Evolutionary conservation across 2,329 filamentous ascomycete genomes (phyloP).

Genomic region (Microcera coccophila): DNA sequence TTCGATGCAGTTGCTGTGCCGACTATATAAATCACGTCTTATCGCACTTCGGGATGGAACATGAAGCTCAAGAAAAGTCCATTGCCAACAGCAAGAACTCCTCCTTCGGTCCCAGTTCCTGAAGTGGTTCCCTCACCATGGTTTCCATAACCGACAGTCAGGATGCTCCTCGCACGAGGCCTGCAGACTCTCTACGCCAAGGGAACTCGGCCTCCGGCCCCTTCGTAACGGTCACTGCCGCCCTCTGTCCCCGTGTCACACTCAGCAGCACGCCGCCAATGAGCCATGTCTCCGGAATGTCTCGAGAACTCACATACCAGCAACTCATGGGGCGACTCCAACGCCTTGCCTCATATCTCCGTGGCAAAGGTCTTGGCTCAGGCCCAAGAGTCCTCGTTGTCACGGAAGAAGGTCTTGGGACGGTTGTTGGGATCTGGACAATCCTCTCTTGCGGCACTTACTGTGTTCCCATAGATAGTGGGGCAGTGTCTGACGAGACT

Average conservation of each 20-base stretch:
- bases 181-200: constrained; percentile 11
- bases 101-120: constrained; percentile 1
- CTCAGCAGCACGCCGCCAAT: constrained; percentile 38
- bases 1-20: too few species aligned
- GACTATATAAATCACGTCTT: too few species aligned
- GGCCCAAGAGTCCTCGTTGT: constrained; percentile 51
- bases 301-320: constrained; percentile 40
- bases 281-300: constrained; percentile 31
- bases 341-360: constrained; percentile 39
- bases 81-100: constrained; percentile 5
- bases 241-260: constrained; percentile 38
- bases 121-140: constrained; percentile 7
- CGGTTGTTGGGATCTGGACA: constrained; percentile 55
- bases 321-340: constrained; percentile 43
- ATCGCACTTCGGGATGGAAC: constrained; percentile 3
- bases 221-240: constrained; percentile 38
- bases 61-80: constrained; percentile 4
- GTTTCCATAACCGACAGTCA: neutral
- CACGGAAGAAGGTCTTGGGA: constrained; percentile 52
- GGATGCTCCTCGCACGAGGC: constrained; percentile 5
- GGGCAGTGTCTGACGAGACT: constrained; percentile 46
- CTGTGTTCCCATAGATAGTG: constrained; percentile 57
- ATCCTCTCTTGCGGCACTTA: constrained; percentile 55
- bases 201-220: constrained; percentile 19
- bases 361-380: constrained; percentile 36